Evolutionary conservation across 139 green algal genomes (phyloP).

Genomic region (Coelastrella sp.): DNA sequence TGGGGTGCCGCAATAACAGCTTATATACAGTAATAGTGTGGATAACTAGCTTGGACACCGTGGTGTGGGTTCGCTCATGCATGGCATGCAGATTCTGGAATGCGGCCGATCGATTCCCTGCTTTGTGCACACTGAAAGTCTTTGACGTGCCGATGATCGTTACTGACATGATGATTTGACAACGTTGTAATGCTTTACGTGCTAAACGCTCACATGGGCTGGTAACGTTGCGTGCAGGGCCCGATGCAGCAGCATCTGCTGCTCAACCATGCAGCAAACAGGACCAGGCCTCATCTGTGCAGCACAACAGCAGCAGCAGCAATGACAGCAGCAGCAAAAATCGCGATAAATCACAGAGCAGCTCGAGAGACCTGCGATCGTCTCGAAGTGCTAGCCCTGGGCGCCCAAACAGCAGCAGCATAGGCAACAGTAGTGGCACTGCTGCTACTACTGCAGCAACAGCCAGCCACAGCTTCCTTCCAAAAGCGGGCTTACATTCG

Average conservation of each 20-base stretch:
- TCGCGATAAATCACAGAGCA: neutral
- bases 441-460: neutral
- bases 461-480: neutral
- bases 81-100: neutral
- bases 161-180: neutral
- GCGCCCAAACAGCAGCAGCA: neutral
- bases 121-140: too few species aligned
- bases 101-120: neutral
- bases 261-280: too few species aligned
- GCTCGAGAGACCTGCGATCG: too few species aligned
- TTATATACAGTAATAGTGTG: neutral
- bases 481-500: neutral
- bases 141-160: too few species aligned
- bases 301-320: neutral
- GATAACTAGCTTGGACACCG: neutral
- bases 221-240: neutral
- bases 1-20: neutral
- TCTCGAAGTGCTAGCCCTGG: neutral
- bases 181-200: too few species aligned
- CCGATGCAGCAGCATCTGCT: neutral
- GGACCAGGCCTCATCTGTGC: too few species aligned
- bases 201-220: neutral
- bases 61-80: neutral
- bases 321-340: neutral
- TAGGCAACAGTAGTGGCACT: neutral